Percentiles rank a stretch among this genome's conserved stretches.
phyloP scores from a whole-genome alignment of 345 rosid species.

The Eucalyptus tenuipes region DNA sequence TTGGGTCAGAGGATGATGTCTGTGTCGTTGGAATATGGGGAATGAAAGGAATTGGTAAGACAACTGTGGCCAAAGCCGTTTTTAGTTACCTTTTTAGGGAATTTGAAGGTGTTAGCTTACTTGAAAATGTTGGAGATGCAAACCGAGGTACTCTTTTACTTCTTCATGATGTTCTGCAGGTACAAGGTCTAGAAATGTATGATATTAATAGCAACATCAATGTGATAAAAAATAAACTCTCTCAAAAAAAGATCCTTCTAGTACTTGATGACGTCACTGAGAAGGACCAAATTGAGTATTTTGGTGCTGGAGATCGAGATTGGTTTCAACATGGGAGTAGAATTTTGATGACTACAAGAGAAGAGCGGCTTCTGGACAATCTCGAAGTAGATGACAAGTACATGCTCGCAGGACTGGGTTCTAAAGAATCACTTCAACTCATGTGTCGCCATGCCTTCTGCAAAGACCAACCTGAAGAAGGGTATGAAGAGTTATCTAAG shows the following conservation, averaged over 20 bases:
- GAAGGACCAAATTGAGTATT: neutral
- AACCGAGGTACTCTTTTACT: neutral
- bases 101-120: neutral
- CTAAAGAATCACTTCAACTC: neutral
- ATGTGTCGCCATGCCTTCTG: neutral
- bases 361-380: neutral
- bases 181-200: neutral
- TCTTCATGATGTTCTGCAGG: neutral
- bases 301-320: neutral
- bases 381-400: neutral
- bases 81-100: neutral
- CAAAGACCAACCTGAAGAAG: too few relatives aligned
- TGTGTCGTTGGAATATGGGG: neutral
- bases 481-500: too few relatives aligned
- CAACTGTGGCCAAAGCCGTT: neutral
- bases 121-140: neutral
- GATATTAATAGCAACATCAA: neutral
- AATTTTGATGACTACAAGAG: neutral
- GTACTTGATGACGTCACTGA: neutral
- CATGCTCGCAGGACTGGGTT: neutral
- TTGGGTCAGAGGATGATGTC: neutral
- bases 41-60: neutral
- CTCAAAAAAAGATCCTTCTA: neutral
- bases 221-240: neutral
- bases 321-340: neutral